Percentiles rank a stretch among this genome's conserved stretches.
Evolutionary conservation across 2,329 filamentous ascomycete genomes (phyloP).

Genomic region (Xylariales sp.): DNA sequence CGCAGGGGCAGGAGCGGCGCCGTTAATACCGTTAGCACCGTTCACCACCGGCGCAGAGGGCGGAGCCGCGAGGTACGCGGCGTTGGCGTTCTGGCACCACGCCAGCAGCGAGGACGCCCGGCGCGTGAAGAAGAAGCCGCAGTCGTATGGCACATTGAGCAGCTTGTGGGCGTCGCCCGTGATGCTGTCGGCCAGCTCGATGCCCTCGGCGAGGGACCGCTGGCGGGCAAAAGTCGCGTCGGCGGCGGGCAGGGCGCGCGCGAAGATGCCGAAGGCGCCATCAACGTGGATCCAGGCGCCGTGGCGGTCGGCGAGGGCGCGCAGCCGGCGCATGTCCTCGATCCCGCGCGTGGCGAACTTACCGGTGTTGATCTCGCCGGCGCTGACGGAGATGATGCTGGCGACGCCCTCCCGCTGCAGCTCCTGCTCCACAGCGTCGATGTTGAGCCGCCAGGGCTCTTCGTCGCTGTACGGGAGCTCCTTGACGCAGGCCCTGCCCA

Average conservation of each 20-base stretch:
- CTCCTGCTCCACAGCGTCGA: slow-evolving; percentile 58
- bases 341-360: slow-evolving; percentile 61
- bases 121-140: slow-evolving; percentile 80
- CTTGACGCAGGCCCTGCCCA: slow-evolving; percentile 67
- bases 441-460: slow-evolving; percentile 66
- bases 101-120: slow-evolving; percentile 52
- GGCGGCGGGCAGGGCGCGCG: slow-evolving; percentile 55
- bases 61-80: slow-evolving; percentile 68
- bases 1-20: too few species aligned
- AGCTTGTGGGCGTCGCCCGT: slow-evolving; percentile 85
- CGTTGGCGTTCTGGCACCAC: slow-evolving; percentile 80
- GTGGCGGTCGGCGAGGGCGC: slow-evolving; percentile 67
- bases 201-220: slow-evolving; percentile 50
- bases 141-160: slow-evolving; percentile 95
- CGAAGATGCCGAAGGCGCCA: slow-evolving; percentile 85
- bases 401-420: slow-evolving; percentile 50
- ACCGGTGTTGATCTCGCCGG: slow-evolving; percentile 88
- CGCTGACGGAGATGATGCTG: slow-evolving; percentile 77
- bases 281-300: slow-evolving; percentile 87
- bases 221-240: slow-evolving; percentile 53
- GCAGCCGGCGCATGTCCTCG: slow-evolving; percentile 58
- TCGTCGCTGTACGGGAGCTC: slow-evolving; percentile 47
- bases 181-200: slow-evolving; percentile 84
- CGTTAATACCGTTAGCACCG: too few species aligned
- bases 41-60: too few species aligned